Evolutionary conservation across 768 basidiomycete genomes (phyloP).

Genomic region (Megacollybia marginata): DNA sequence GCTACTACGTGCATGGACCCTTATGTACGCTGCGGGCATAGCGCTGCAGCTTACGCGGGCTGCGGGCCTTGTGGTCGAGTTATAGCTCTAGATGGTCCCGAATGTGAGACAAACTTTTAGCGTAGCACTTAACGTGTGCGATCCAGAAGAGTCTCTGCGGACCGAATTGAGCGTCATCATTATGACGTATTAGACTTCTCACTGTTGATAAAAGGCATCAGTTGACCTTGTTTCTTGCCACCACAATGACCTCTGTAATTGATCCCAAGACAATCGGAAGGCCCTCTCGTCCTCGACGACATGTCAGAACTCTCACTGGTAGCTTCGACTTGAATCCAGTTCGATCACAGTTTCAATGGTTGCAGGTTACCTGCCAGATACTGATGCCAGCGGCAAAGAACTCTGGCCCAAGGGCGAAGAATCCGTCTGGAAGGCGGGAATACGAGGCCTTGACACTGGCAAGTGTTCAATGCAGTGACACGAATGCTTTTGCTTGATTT

Average conservation of each 20-base stretch:
- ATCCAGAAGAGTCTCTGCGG: too few relatives aligned
- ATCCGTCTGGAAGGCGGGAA: constrained; percentile 58
- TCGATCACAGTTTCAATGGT: not conserved
- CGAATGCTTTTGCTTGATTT: constrained; percentile 3
- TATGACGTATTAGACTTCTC: not conserved
- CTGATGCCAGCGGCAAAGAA: constrained; percentile 69
- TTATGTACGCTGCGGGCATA: too few relatives aligned
- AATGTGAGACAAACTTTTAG: too few relatives aligned
- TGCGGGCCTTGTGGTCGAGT: too few relatives aligned
- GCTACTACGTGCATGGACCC: too few relatives aligned
- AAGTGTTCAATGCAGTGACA: constrained; percentile 3
- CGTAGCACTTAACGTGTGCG: too few relatives aligned
- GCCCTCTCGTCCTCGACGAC: constrained; percentile 49
- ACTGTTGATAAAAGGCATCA: not conserved
- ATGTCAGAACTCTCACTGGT: constrained; percentile 67
- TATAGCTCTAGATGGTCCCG: too few relatives aligned
- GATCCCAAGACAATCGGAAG: constrained; percentile 62
- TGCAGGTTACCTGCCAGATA: constrained; percentile 72
- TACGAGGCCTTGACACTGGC: constrained; percentile 55
- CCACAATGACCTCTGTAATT: constrained; percentile 54
- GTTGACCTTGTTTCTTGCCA: not conserved
- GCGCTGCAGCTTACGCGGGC: too few relatives aligned
- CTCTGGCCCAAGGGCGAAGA: constrained; percentile 84
- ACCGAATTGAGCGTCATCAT: too few relatives aligned
- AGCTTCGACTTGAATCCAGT: not conserved